Evolutionary conservation across 352 stramenopile genomes (phyloP), one percentile per base, ranked within the genome.

Genomic region (Phytophthora megakarya): DNA sequence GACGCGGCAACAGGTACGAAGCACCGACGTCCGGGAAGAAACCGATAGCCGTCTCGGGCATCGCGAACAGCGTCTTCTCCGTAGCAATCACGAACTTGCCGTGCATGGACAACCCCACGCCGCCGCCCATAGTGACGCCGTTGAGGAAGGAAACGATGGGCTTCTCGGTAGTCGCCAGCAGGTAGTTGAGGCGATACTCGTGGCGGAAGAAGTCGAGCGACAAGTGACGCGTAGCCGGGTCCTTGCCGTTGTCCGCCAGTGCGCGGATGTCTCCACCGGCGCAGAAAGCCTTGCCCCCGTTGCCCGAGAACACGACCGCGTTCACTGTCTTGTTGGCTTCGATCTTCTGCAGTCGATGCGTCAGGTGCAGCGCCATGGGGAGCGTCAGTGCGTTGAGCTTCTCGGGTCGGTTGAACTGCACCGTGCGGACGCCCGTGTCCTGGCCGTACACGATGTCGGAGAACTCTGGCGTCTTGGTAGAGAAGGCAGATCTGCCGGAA

Each of bases 61-160:
- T 99, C n/a, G 97, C 94, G 70, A 99, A 99, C 1, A 99, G 26
- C 39, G 96, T 98, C 70, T 97, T 95, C 76, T 99, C 95, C 1
- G 97, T 99, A 8, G 97, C 95, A 18, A 99, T 82, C 15, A 98
- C 82, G 66, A 98, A 98, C 63, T 95, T 95, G 57, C 97, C 97
- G 80, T 99, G 94, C 66, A 99, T 90, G 12, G 94, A 99, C 28
- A 99, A 72, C 0, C 98, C 98, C 30, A 99, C 97, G 58, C 98
- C 98, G 54, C 98, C 98, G 61, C 98, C 98, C 97, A 99, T 99
- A 40, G 98, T 98, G 42, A 99, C 90, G 48, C 98, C 98, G 78
- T 99, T 97, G 74, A 97, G 96, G 59, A 99, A 86, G 39, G 93
- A 98, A 9, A 99, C 83, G 44, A 95, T 86, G 32, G 86, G 86